Conservation (phyloP, 2,329 filamentous ascomycete genomes). For the Clarireedia hainanense region DNA sequence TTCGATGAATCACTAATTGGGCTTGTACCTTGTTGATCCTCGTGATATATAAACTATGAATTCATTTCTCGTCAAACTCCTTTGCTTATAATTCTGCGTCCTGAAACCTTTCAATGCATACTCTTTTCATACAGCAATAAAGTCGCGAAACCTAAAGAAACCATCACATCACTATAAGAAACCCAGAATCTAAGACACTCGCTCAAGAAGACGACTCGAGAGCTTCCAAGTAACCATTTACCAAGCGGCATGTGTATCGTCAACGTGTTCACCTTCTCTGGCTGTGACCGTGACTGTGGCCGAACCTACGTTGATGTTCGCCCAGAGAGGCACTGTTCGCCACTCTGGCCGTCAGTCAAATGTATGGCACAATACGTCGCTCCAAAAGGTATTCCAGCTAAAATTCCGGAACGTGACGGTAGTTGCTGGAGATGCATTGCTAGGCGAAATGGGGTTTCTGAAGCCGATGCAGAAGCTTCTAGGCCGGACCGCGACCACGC, state of each 20-base stretch:
- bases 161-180: no score
- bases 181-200: no score
- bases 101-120: no score
- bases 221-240: background rate
- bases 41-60: background rate
- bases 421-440: background rate
- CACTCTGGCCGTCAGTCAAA: slow-evolving; percentile 21
- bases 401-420: no score
- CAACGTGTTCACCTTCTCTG: slow-evolving; percentile 17
- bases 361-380: slow-evolving; percentile 8
- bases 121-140: no score
- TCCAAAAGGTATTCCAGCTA: slow-evolving; percentile 7
- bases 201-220: background rate
- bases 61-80: background rate
- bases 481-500: no score
- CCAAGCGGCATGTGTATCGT: slow-evolving; percentile 22
- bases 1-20: slow-evolving; percentile 1
- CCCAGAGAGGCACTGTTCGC: slow-evolving; percentile 17
- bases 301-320: slow-evolving; percentile 20
- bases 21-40: background rate
- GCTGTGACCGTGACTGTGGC: slow-evolving; percentile 22
- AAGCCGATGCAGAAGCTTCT: no score
- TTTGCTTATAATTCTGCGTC: background rate
- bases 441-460: no score
- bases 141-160: no score